Evolutionary conservation across 257 asterid species (phyloP).

Genomic region (Solanum chiquidenum): DNA sequence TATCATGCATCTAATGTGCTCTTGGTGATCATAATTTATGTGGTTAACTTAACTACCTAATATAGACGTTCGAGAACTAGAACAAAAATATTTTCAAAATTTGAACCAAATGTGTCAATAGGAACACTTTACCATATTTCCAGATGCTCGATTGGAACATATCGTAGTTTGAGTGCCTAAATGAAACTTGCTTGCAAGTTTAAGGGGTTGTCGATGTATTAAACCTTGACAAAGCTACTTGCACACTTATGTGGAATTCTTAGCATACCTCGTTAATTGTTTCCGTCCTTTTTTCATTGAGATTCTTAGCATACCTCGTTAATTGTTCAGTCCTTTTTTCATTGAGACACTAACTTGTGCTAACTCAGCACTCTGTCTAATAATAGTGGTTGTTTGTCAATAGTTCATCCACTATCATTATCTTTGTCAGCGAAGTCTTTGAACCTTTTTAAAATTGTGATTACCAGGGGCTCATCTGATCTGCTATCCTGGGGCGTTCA

Average conservation of each 20-base stretch:
- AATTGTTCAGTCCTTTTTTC: neutral
- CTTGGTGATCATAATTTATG: neutral
- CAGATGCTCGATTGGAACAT: neutral
- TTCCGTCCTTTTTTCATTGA: neutral
- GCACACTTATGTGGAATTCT: neutral
- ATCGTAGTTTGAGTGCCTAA: neutral
- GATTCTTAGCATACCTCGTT: neutral
- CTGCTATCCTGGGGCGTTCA: slow-evolving; percentile 97
- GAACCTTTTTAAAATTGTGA: neutral
- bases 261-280: neutral
- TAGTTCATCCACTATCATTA: neutral
- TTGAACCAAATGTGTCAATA: neutral
- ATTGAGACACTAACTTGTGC: neutral
- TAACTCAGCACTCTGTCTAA: neutral
- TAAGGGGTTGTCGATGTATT: neutral
- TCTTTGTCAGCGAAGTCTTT: neutral
- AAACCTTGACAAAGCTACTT: neutral
- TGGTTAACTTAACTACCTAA: neutral
- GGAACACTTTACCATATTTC: neutral
- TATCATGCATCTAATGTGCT: neutral
- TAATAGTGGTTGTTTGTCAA: neutral
- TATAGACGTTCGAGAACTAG: neutral
- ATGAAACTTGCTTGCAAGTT: neutral
- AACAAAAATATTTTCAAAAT: neutral
- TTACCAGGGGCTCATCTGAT: slow-evolving; percentile 73